phyloP scores from a whole-genome alignment of 2,329 filamentous ascomycete genomes.

The Tolypocladium endophyticum region DNA sequence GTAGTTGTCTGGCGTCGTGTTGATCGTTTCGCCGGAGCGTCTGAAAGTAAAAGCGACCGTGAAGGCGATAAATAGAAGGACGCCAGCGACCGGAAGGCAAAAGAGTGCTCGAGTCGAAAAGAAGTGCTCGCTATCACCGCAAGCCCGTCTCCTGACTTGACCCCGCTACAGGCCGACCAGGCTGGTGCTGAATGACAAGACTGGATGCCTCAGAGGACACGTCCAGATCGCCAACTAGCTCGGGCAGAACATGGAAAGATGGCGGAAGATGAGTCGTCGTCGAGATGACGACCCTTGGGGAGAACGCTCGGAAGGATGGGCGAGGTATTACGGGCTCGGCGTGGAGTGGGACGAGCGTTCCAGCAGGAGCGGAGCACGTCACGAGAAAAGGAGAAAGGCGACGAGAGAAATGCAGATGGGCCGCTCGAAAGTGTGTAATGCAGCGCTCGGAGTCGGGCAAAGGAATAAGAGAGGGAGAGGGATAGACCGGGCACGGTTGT shows the following conservation, averaged over 20 bases:
- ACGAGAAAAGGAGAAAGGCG: conserved; percentile 15
- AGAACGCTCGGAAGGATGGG: conserved; percentile 6
- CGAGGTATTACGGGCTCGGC: conserved; percentile 17
- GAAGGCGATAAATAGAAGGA: conserved; percentile 32
- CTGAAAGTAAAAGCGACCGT: conserved; percentile 25
- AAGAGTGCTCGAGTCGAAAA: conserved; percentile 27
- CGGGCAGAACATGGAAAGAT: conserved; percentile 20
- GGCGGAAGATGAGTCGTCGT: conserved; percentile 10
- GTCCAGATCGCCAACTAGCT: conserved; percentile 18
- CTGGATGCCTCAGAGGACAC: conserved; percentile 21
- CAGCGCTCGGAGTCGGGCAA: conserved; percentile 8
- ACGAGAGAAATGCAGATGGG: conserved; percentile 12
- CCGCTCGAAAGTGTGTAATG: conserved; percentile 11
- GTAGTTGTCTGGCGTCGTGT: neutral
- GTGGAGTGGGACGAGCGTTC: conserved; percentile 13
- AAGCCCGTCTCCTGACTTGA: conserved; percentile 18
- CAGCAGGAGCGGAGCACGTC: conserved; percentile 13
- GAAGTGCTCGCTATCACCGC: conserved; percentile 36
- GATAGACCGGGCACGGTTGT: conserved; percentile 6
- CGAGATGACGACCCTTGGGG: conserved; percentile 6
- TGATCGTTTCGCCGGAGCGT: conserved; percentile 8
- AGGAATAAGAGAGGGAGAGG: conserved; percentile 11
- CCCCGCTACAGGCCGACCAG: conserved; percentile 11
- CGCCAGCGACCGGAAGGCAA: conserved; percentile 44
- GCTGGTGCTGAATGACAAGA: conserved; percentile 11